These are phyloP conservation scores for Cutaneotrichosporon dermatis DNA, from an alignment of 1,284 basidiomycete species.

Conservation along the genomic window DNA sequence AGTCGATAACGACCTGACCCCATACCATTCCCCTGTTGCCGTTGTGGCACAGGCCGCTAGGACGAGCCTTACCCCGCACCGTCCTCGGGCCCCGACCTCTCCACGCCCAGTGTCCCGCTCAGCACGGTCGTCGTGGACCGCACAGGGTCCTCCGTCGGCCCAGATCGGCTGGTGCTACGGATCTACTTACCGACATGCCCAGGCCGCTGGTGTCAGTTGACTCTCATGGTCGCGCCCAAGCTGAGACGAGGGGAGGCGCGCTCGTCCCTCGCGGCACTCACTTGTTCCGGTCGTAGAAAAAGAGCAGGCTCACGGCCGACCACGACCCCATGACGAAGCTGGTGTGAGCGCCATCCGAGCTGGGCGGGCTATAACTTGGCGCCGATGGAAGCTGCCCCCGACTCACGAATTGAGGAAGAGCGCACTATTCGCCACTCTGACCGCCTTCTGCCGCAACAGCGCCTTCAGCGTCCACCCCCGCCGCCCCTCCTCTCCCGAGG, in stretches of 20 bases:
- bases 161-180: too few relatives aligned
- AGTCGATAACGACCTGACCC: too few relatives aligned
- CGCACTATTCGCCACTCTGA: constrained; percentile 33
- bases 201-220: constrained; percentile 31
- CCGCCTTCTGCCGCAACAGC: not conserved
- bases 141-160: too few relatives aligned
- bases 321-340: constrained; percentile 39
- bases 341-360: not conserved
- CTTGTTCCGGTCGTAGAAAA: constrained; percentile 43
- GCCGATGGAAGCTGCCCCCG: constrained; percentile 18
- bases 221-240: not conserved
- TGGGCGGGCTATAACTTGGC: not conserved
- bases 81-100: too few relatives aligned
- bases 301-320: constrained; percentile 39
- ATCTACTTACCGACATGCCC: constrained; percentile 32
- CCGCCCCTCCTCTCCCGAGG: not conserved
- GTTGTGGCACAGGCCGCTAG: too few relatives aligned
- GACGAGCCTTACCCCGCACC: too few relatives aligned
- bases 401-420: constrained; percentile 44
- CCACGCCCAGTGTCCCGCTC: too few relatives aligned
- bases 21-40: too few relatives aligned
- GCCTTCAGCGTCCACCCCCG: not conserved
- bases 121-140: too few relatives aligned
- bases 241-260: too few relatives aligned
- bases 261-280: constrained; percentile 19